A percentile compares a stretch with the other conserved stretches of the same genome.
Conservation (phyloP, 2,329 filamentous ascomycete species). For the Botrytis elliptica region DNA sequence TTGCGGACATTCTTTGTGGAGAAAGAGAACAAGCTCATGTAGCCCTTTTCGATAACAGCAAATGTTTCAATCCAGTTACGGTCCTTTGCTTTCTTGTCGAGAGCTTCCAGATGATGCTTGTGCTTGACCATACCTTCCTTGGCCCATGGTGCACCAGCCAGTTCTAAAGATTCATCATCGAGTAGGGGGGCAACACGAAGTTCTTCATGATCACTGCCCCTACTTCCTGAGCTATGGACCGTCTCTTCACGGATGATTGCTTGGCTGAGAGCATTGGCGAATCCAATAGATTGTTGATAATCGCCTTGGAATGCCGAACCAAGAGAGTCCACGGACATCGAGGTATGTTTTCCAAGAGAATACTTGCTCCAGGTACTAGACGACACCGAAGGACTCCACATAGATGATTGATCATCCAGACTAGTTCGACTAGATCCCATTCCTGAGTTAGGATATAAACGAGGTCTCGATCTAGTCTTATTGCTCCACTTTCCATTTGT, state of each 20-base stretch:
- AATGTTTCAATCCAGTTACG: conserved; percentile 94
- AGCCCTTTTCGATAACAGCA: conserved; percentile 92
- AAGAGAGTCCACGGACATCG: conserved; percentile 89
- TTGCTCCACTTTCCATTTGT: conserved; percentile 67
- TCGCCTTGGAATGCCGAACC: conserved; percentile 74
- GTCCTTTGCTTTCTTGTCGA: conserved; percentile 90
- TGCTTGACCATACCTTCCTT: conserved; percentile 96
- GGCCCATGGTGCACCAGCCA: conserved; percentile 94
- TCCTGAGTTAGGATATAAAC: conserved; percentile 72
- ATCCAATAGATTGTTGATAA: conserved; percentile 95
- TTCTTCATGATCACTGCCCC: conserved; percentile 40
- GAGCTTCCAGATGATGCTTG: conserved; percentile 89
- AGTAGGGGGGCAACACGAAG: conserved; percentile 61
- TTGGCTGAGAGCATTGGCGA: conserved; percentile 93
- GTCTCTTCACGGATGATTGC: conserved; percentile 91
- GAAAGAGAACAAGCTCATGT: conserved; percentile 92
- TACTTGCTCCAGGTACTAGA: conserved; percentile 97
- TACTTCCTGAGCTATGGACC: conserved; percentile 48
- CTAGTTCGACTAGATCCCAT: conserved; percentile 91
- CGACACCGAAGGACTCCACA: conserved; percentile 77
- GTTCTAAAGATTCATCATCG: conserved; percentile 88
- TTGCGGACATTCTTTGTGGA: conserved; percentile 75
- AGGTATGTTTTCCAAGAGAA: conserved; percentile 84
- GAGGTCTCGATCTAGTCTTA: conserved; percentile 79
- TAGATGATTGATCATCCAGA: conserved; percentile 82